A percentile compares a stretch with the other conserved stretches of the same genome.
Conservation (phyloP, 2,329 filamentous ascomycete genomes). For the Xylariaceae sp. region DNA sequence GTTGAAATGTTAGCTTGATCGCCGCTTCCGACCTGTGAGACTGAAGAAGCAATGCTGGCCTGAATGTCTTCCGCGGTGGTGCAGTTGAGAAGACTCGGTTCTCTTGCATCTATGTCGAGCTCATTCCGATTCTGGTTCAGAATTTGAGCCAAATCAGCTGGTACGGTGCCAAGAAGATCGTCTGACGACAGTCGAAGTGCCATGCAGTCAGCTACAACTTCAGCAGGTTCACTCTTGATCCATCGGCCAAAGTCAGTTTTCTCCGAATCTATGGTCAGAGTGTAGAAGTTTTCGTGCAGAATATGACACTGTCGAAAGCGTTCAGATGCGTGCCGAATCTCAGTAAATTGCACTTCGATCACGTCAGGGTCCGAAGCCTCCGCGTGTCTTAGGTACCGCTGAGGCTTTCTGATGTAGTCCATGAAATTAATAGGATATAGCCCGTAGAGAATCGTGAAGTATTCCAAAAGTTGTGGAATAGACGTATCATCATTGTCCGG, state of each 20-base stretch:
- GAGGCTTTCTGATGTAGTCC: conserved; percentile 78
- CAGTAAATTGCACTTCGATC: conserved; percentile 70
- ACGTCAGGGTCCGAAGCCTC: conserved; percentile 66
- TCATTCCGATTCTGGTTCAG: conserved; percentile 28
- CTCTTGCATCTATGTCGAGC: conserved; percentile 32
- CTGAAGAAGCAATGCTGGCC: conserved; percentile 50
- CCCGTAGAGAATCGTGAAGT: conserved; percentile 78
- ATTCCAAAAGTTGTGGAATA: conserved; percentile 64
- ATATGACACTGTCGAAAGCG: conserved; percentile 67
- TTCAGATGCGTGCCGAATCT: conserved; percentile 72
- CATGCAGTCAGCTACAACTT: conserved; percentile 76
- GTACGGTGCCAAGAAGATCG: conserved; percentile 15
- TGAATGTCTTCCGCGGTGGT: conserved; percentile 42
- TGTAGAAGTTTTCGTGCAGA: conserved; percentile 80
- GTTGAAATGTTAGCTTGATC: conserved; percentile 36
- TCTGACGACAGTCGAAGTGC: conserved; percentile 48
- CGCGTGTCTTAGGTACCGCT: conserved; percentile 69
- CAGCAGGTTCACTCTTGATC: conserved; percentile 73
- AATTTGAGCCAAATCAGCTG: conserved; percentile 23
- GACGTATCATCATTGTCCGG: conserved; percentile 57
- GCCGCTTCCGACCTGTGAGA: conserved; percentile 40
- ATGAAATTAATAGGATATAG: conserved; percentile 82
- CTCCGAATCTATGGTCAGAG: conserved; percentile 72
- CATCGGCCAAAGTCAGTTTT: conserved; percentile 70
- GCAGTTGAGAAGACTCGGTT: conserved; percentile 39